Percentiles rank a stretch among this genome's conserved stretches.
Evolutionary conservation across 176 grass and related monocot genomes (phyloP).

Genomic region (Themeda triandra): DNA sequence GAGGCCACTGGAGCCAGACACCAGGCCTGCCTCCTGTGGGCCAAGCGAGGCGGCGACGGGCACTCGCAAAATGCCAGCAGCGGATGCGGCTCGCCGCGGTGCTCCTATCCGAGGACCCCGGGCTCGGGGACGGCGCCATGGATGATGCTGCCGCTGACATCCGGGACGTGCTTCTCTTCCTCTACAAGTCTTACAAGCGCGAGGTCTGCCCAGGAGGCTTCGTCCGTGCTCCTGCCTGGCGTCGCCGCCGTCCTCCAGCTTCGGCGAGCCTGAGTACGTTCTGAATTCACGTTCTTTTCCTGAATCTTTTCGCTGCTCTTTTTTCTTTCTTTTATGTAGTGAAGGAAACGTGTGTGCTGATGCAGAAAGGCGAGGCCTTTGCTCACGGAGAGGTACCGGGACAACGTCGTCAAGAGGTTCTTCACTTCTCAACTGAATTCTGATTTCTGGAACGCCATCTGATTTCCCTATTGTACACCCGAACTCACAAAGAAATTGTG

Average conservation of each 20-base stretch:
- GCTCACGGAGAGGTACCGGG: slow-evolving; percentile 69
- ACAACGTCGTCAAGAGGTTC: slow-evolving; percentile 69
- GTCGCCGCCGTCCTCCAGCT: neutral
- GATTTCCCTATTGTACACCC: neutral
- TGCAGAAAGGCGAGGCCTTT: slow-evolving; percentile 48
- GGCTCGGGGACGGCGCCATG: too few relatives aligned
- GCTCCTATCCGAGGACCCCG: too few relatives aligned
- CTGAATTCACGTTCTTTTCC: neutral
- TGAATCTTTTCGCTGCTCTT: neutral
- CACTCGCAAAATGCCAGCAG: too few relatives aligned
- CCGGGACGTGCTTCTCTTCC: too few relatives aligned
- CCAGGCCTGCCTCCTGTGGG: too few relatives aligned
- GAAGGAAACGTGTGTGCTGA: neutral
- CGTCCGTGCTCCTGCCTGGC: neutral
- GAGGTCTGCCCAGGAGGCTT: neutral
- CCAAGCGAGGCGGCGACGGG: too few relatives aligned
- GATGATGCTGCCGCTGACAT: too few relatives aligned
- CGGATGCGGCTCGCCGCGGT: too few relatives aligned
- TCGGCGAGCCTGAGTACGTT: slow-evolving; percentile 26
- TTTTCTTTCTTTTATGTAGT: neutral
- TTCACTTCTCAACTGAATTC: neutral
- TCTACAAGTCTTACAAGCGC: too few relatives aligned
- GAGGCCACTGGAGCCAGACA: too few relatives aligned
- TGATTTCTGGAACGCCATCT: neutral
- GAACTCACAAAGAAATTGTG: neutral